Evolutionary conservation across 2,329 filamentous ascomycete genomes (phyloP).

Genomic region (Mycosphaerella sp.): DNA sequence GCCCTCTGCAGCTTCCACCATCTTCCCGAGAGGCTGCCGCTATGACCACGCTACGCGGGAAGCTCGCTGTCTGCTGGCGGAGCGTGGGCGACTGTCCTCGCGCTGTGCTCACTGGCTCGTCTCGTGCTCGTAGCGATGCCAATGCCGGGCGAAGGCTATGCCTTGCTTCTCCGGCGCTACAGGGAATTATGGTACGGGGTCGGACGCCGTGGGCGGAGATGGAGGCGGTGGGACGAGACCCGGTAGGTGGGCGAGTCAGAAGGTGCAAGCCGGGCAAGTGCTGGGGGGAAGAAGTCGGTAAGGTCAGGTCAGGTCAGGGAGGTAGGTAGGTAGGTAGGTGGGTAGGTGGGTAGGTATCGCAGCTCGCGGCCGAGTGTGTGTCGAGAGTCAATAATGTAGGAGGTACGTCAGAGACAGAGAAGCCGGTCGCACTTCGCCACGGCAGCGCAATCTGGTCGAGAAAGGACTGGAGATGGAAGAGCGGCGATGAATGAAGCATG

Average conservation of each 20-base stretch:
- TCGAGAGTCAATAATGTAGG: no score
- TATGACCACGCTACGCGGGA: background rate
- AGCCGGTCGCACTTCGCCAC: slow-evolving; percentile 1
- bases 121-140: background rate
- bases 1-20: slow-evolving; percentile 85
- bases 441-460: background rate
- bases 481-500: no score
- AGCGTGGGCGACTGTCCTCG: background rate
- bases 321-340: background rate
- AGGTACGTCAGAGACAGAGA: background rate
- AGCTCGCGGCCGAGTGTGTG: background rate
- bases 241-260: background rate
- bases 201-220: background rate
- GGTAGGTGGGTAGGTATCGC: no score
- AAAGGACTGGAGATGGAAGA: background rate
- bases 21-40: slow-evolving; percentile 48
- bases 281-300: no score
- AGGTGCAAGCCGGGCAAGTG: background rate
- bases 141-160: slow-evolving; percentile 6
- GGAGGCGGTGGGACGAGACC: background rate
- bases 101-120: background rate
- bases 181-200: background rate
- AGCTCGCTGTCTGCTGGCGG: background rate
- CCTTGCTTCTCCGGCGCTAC: background rate
- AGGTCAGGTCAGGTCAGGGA: no score